A percentile compares a stretch with the other conserved stretches of the same genome.
These are phyloP conservation scores for Candida ulmi DNA, from an alignment of 805 yeast species.

Conservation along the genomic window DNA sequence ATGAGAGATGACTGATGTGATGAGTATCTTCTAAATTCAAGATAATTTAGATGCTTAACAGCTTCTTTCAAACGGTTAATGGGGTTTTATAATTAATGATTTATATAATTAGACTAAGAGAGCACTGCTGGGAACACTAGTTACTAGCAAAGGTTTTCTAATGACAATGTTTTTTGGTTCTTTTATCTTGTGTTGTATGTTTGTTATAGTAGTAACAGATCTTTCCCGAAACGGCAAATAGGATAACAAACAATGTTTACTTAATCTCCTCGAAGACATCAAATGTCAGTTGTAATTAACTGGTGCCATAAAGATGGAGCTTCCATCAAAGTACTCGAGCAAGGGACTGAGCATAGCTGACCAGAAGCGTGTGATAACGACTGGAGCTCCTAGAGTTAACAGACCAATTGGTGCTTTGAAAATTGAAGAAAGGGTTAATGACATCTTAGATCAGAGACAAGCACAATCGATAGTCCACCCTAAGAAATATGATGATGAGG, in stretches of 20 bases:
- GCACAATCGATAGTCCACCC: background rate
- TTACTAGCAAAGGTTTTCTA: background rate
- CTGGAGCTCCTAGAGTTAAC: conserved; percentile 11
- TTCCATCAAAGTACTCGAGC: conserved; percentile 22
- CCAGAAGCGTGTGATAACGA: conserved; percentile 12
- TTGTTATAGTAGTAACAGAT: background rate
- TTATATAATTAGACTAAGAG: too few species aligned
- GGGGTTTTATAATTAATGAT: background rate
- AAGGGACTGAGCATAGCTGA: conserved; percentile 15
- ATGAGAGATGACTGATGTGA: background rate
- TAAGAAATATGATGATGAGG: conserved; percentile 2
- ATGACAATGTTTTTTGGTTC: background rate
- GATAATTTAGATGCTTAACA: too few species aligned
- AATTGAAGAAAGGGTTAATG: conserved; percentile 20
- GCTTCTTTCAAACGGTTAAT: background rate
- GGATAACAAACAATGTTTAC: too few species aligned
- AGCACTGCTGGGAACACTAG: too few species aligned
- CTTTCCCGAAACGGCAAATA: too few species aligned
- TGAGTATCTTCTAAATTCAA: too few species aligned
- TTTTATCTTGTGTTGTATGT: background rate
- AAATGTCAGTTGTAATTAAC: too few species aligned
- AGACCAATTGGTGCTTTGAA: conserved; percentile 21
- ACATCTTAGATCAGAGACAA: conserved; percentile 5
- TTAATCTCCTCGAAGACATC: too few species aligned
- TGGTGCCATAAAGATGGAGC: too few species aligned